Conservation (phyloP, 495 filamentous ascomycete genomes). For the Penicillium fimorum region DNA sequence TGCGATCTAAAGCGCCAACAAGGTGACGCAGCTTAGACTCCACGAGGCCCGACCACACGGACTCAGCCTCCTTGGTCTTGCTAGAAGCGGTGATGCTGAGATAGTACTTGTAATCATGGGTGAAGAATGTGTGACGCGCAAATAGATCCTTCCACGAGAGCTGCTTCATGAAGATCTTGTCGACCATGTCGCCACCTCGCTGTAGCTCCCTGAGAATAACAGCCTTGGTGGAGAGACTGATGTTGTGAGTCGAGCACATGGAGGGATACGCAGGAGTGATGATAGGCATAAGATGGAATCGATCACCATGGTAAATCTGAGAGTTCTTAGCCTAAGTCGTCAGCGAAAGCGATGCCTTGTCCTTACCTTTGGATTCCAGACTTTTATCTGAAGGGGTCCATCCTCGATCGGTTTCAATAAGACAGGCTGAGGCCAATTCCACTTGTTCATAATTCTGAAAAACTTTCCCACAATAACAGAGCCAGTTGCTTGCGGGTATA, state of each 20-base stretch:
- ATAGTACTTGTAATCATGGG: constrained; percentile 89
- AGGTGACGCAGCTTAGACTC: constrained; percentile 89
- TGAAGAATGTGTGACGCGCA: constrained; percentile 86
- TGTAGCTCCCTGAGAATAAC: constrained; percentile 81
- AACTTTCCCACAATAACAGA: constrained; percentile 87
- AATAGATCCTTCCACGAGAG: constrained; percentile 86
- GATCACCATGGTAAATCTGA: constrained; percentile 77
- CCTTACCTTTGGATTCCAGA: constrained; percentile 91
- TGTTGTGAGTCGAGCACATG: constrained; percentile 95
- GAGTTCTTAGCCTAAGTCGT: neutral
- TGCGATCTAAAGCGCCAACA: constrained; percentile 71
- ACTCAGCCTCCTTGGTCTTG: constrained; percentile 78
- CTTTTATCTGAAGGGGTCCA: constrained; percentile 70
- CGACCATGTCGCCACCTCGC: constrained; percentile 72
- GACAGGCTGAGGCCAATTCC: constrained; percentile 92
- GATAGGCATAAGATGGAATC: constrained; percentile 89
- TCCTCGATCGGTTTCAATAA: constrained; percentile 87
- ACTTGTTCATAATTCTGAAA: constrained; percentile 85
- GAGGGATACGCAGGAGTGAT: constrained; percentile 95
- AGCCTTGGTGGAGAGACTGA: constrained; percentile 78
- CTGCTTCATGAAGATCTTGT: constrained; percentile 73
- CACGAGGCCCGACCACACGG: constrained; percentile 85
- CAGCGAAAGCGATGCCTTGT: neutral
- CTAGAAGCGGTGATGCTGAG: constrained; percentile 84
- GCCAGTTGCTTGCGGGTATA: constrained; percentile 91